Conservation (phyloP, 2,329 filamentous ascomycete genomes). For the Geosmithia morbida region DNA sequence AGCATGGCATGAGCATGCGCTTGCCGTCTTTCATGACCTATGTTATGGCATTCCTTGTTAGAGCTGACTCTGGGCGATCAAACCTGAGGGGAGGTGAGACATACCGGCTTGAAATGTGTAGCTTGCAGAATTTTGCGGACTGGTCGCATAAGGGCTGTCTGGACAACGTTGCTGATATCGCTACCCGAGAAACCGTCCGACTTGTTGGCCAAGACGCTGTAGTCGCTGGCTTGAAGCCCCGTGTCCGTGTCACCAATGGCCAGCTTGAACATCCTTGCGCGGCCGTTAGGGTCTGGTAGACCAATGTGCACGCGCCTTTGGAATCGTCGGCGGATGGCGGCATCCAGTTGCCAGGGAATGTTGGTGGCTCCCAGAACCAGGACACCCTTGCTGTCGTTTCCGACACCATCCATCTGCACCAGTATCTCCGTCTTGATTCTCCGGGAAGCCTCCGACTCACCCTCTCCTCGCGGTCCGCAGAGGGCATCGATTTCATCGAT, state of each 20-base stretch:
- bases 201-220: constrained; percentile 60
- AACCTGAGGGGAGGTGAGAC: constrained; percentile 6
- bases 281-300: constrained; percentile 71
- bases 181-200: constrained; percentile 92
- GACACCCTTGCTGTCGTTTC: constrained; percentile 86
- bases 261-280: constrained; percentile 91
- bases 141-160: constrained; percentile 94
- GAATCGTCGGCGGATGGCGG: constrained; percentile 89
- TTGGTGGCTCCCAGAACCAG: constrained; percentile 94
- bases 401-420: constrained; percentile 98
- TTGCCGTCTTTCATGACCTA: constrained; percentile 57
- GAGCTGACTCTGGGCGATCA: not conserved
- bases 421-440: constrained; percentile 98
- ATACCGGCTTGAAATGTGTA: constrained; percentile 91
- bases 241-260: constrained; percentile 89
- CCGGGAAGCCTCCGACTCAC: constrained; percentile 91
- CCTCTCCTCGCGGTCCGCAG: constrained; percentile 82
- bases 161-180: constrained; percentile 90
- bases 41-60: constrained; percentile 3
- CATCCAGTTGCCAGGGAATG: constrained; percentile 96
- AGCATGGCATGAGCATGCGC: constrained; percentile 74
- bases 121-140: constrained; percentile 93
- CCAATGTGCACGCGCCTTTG: constrained; percentile 93
- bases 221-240: constrained; percentile 65
- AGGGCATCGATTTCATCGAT: constrained; percentile 97